phyloP scores from a whole-genome alignment of 306 rosid species.

The Alnus rubra region DNA sequence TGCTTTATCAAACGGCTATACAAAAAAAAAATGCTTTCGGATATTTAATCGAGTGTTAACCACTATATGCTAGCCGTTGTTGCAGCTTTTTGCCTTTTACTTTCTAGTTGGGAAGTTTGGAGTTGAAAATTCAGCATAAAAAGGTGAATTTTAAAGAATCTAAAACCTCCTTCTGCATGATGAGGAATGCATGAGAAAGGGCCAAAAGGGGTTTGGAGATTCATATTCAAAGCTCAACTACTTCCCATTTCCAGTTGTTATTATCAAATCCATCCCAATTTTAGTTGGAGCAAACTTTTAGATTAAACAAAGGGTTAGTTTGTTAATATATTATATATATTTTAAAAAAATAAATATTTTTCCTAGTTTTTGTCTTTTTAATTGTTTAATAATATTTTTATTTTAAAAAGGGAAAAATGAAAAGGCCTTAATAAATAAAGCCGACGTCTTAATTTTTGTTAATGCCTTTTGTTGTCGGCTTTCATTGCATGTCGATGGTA shows the following conservation, averaged over 20 bases:
- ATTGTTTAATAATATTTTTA: no score
- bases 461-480: no score
- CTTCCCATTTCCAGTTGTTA: not conserved
- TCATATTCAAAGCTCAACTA: not conserved
- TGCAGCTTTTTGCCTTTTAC: not conserved
- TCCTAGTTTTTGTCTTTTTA: not conserved
- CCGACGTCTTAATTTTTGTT: no score
- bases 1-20: slow-evolving; percentile 38
- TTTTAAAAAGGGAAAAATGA: no score
- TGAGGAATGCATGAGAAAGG: not conserved
- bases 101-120: slow-evolving; percentile 6
- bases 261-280: not conserved
- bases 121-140: slow-evolving; percentile 1
- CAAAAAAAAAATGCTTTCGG: slow-evolving; percentile 11
- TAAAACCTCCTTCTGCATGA: not conserved
- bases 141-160: not conserved
- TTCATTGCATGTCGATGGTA: no score
- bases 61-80: not conserved
- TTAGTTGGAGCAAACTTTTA: not conserved
- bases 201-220: not conserved
- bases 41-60: not conserved
- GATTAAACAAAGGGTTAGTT: no score
- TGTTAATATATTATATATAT: no score
- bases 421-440: no score
- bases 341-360: no score